Evolutionary conservation across 2,329 filamentous ascomycete species (phyloP).

Genomic region (Clarireedia sp.): DNA sequence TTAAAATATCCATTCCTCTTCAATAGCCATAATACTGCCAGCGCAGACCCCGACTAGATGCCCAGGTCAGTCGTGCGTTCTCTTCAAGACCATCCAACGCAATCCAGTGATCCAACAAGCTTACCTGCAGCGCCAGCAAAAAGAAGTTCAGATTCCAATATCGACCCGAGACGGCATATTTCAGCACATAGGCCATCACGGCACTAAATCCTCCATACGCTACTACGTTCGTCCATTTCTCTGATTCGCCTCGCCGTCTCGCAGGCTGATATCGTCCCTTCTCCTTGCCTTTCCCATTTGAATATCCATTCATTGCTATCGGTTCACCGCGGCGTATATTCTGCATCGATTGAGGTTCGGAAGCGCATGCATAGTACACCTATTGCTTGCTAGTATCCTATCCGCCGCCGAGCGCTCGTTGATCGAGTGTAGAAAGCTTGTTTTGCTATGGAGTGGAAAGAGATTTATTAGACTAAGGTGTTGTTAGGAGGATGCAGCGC

Average conservation of each 20-base stretch:
- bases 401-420: too few species aligned
- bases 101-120: background rate
- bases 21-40: background rate
- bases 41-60: background rate
- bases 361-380: conserved; percentile 4
- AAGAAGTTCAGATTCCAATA: conserved; percentile 11
- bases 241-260: background rate
- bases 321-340: background rate
- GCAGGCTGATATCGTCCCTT: conserved; percentile 7
- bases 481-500: too few species aligned
- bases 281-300: conserved; percentile 6
- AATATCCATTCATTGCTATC: conserved; percentile 7
- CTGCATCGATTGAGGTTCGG: conserved; percentile 3
- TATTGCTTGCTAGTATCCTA: too few species aligned
- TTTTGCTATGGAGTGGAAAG: too few species aligned
- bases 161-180: conserved; percentile 4
- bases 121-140: conserved; percentile 8
- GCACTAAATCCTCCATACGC: conserved; percentile 1
- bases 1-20: conserved; percentile 4
- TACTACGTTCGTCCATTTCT: conserved; percentile 1
- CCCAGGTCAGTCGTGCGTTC: background rate
- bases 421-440: too few species aligned
- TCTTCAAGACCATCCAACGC: background rate
- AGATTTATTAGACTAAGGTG: too few species aligned
- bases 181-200: background rate